Evolutionary conservation across 805 yeast genomes (phyloP).

Genomic region (Hemisphaericaspora nanyangensis): DNA sequence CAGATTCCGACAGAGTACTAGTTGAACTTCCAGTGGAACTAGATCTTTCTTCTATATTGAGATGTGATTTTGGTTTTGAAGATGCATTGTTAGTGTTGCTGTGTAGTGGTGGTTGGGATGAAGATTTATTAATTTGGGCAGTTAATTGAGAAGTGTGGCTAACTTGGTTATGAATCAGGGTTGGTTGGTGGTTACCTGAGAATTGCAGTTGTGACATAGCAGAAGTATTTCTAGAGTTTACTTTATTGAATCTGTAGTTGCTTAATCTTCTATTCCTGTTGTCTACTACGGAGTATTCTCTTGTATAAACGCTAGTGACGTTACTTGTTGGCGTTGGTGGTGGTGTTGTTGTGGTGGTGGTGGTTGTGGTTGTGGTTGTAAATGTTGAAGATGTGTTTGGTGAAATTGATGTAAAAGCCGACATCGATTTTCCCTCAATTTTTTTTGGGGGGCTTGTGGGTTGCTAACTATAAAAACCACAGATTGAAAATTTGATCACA

Average conservation of each 20-base stretch:
- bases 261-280: too few species aligned
- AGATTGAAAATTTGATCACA: too few species aligned
- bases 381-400: too few species aligned
- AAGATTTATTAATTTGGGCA: background rate
- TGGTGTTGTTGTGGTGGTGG: too few species aligned
- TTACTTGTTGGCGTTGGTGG: too few species aligned
- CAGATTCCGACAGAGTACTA: background rate
- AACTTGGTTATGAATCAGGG: background rate
- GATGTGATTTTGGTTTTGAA: background rate
- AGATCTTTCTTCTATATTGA: background rate
- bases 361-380: too few species aligned
- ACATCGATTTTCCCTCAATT: background rate
- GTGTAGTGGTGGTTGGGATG: background rate
- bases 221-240: too few species aligned
- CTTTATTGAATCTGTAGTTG: too few species aligned
- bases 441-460: too few species aligned
- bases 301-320: too few species aligned
- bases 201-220: too few species aligned
- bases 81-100: background rate
- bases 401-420: background rate
- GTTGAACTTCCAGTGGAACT: conserved; percentile 1
- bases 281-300: too few species aligned
- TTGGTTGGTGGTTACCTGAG: background rate
- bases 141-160: background rate
- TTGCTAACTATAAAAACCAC: background rate